Percentiles rank a stretch among this genome's conserved stretches.
phyloP scores from a whole-genome alignment of 768 basidiomycete genomes.

The Tylopilus balloui region DNA sequence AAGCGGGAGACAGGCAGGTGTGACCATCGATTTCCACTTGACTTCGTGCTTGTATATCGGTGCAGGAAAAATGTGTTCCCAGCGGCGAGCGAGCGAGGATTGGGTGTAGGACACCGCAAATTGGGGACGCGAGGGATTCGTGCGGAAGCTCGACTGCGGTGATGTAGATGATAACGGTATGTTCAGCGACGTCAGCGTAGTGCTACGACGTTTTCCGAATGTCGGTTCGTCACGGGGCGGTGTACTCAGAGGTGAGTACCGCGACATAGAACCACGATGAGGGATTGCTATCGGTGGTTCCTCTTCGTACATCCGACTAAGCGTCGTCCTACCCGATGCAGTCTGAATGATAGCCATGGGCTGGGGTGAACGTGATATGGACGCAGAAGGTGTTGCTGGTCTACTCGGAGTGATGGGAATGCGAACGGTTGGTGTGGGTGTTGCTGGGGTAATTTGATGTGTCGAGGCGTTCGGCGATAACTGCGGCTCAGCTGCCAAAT shows the following conservation, averaged over 20 bases:
- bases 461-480: slow-evolving; percentile 47
- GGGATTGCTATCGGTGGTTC: slow-evolving; percentile 41
- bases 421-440: slow-evolving; percentile 26
- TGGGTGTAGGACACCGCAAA: slow-evolving; percentile 56
- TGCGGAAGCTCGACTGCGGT: slow-evolving; percentile 33
- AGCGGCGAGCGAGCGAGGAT: slow-evolving; percentile 75
- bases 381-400: slow-evolving; percentile 29
- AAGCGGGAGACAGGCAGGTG: slow-evolving; percentile 84
- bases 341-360: slow-evolving; percentile 39
- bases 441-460: slow-evolving; percentile 30
- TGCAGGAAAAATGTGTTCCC: slow-evolving; percentile 82
- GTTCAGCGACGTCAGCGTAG: slow-evolving; percentile 35
- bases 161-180: slow-evolving; percentile 48
- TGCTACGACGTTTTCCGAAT: slow-evolving; percentile 50
- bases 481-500: slow-evolving; percentile 48
- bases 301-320: slow-evolving; percentile 56
- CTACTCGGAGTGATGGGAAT: slow-evolving; percentile 29
- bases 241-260: slow-evolving; percentile 62
- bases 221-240: slow-evolving; percentile 66
- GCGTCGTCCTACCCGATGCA: slow-evolving; percentile 41
- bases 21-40: slow-evolving; percentile 87
- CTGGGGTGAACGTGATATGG: slow-evolving; percentile 36
- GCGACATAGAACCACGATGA: slow-evolving; percentile 45
- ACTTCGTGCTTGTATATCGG: slow-evolving; percentile 76
- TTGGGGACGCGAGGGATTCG: slow-evolving; percentile 67